Conservation (phyloP, 23 red algal species). For the Agarophyton chilense region DNA sequence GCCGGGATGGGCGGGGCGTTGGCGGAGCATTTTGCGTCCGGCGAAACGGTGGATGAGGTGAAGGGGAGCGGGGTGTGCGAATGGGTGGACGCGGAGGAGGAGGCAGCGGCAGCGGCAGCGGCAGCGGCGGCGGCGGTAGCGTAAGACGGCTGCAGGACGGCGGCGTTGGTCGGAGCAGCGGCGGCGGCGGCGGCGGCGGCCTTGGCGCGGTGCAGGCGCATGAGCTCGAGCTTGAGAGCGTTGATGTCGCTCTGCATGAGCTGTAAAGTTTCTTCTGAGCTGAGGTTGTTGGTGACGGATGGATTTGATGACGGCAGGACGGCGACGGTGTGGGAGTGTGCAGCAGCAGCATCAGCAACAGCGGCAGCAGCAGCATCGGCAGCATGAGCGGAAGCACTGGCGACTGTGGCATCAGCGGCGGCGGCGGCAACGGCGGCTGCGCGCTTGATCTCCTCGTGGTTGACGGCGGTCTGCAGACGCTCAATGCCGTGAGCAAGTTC, state of each 20-base stretch:
- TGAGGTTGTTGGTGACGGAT: constrained; percentile 26
- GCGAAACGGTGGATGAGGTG: constrained; percentile 23
- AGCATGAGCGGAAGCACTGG: background rate
- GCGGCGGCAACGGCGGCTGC: background rate
- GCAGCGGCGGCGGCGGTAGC: no score
- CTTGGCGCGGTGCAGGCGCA: constrained; percentile 68
- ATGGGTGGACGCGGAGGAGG: background rate
- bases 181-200: background rate
- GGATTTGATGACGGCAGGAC: background rate
- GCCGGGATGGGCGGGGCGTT: constrained; percentile 46
- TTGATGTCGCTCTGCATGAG: constrained; percentile 78
- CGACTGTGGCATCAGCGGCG: background rate
- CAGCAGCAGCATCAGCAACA: background rate
- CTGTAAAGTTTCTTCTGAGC: constrained; percentile 67
- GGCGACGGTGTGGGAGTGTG: background rate
- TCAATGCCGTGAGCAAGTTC: constrained; percentile 65
- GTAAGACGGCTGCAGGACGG: no score
- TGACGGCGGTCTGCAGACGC: constrained; percentile 50
- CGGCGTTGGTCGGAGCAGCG: no score
- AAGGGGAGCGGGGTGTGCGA: background rate
- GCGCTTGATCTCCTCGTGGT: constrained; percentile 48
- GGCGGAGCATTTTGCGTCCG: constrained; percentile 2
- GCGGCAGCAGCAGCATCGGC: background rate
- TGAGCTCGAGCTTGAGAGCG: constrained; percentile 74
- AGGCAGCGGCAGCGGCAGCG: no score